A percentile compares a stretch with the other conserved stretches of the same genome.
These are phyloP conservation scores for Epichloe elymi DNA, from an alignment of 2,329 filamentous ascomycete genomes.

Conservation along the genomic window DNA sequence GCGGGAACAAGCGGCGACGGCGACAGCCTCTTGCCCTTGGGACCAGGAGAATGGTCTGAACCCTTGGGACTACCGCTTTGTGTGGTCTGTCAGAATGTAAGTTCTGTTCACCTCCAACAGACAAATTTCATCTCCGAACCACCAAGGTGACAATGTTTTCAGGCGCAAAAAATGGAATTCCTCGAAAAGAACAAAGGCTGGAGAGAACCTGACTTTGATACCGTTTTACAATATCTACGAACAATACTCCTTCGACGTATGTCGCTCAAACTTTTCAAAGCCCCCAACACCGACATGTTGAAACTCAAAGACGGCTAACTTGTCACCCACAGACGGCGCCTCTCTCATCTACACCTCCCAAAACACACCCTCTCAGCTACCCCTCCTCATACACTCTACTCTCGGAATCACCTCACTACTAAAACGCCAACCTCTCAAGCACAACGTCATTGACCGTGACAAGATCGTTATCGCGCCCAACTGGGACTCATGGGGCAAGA, in stretches of 20 bases:
- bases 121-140: background rate
- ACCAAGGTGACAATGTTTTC: background rate
- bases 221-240: conserved; percentile 82
- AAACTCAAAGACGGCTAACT: background rate
- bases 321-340: conserved; percentile 48
- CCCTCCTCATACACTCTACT: conserved; percentile 70
- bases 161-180: conserved; percentile 77
- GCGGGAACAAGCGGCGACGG: conserved; percentile 41
- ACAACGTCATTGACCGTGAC: conserved; percentile 86
- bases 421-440: conserved; percentile 65
- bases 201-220: conserved; percentile 95
- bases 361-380: conserved; percentile 62
- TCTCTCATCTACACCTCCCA: conserved; percentile 78
- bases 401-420: conserved; percentile 75
- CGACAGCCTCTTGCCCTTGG: conserved; percentile 61
- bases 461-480: conserved; percentile 91
- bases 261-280: conserved; percentile 17
- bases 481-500: conserved; percentile 98
- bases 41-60: conserved; percentile 88
- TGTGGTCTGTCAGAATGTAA: conserved; percentile 89
- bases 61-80: conserved; percentile 75
- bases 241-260: conserved; percentile 78
- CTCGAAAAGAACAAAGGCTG: conserved; percentile 82
- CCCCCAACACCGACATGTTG: no score
- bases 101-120: conserved; percentile 16